These are phyloP conservation scores for Pleurotus eryngii DNA, from an alignment of 768 basidiomycete genomes.

Conservation along the genomic window DNA sequence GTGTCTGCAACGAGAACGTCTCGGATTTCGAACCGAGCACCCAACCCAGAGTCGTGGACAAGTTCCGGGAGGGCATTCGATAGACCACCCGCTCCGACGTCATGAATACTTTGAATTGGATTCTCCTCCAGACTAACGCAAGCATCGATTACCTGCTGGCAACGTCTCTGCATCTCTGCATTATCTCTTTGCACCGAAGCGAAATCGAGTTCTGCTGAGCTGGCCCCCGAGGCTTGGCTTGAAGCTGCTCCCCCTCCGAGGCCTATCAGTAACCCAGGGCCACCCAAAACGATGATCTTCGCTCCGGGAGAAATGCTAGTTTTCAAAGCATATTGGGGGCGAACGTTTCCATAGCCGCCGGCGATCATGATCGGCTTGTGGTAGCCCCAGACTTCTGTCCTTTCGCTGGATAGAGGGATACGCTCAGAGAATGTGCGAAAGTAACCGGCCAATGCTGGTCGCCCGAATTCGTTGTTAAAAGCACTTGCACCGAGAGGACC, in stretches of 20 bases:
- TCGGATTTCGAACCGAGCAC: constrained; percentile 90
- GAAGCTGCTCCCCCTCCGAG: constrained; percentile 96
- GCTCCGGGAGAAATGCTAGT: constrained; percentile 73
- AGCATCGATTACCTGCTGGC: constrained; percentile 95
- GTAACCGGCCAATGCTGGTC: constrained; percentile 89
- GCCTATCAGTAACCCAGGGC: constrained; percentile 95
- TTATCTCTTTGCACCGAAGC: constrained; percentile 98
- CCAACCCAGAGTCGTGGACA: constrained; percentile 93
- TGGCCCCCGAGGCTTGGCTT: constrained; percentile 87
- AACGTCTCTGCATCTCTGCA: constrained; percentile 95
- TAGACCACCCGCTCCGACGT: constrained; percentile 95
- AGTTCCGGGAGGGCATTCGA: constrained; percentile 97
- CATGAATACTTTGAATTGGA: constrained; percentile 95
- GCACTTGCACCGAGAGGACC: constrained; percentile 92
- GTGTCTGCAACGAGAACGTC: constrained; percentile 89
- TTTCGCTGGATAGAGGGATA: constrained; percentile 49
- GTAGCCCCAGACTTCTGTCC: constrained; percentile 81
- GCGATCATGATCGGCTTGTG: constrained; percentile 99
- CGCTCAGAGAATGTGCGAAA: constrained; percentile 92
- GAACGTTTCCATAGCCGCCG: constrained; percentile 93
- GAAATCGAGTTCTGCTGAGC: constrained; percentile 92
- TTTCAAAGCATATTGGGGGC: constrained; percentile 80
- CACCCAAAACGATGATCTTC: constrained; percentile 89
- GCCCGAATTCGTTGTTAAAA: constrained; percentile 98
- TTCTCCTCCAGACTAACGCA: constrained; percentile 64